phyloP scores from a whole-genome alignment of 1,284 basidiomycete species.

The Heterobasidion occidentale region DNA sequence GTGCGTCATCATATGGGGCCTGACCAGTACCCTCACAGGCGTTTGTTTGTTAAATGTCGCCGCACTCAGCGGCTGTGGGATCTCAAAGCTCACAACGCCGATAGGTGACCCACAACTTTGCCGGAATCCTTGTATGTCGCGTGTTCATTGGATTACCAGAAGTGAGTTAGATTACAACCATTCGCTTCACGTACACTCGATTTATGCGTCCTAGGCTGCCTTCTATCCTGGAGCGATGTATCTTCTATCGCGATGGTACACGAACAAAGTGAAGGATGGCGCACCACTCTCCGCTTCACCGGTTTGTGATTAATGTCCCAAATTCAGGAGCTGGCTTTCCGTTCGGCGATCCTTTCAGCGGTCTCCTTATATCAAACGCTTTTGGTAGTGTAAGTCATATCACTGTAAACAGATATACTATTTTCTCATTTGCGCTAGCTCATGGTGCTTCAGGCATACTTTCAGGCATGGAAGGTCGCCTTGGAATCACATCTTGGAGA shows the following conservation, averaged over 20 bases:
- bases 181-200: not conserved
- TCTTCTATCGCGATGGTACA: constrained; percentile 59
- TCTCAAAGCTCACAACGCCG: not conserved
- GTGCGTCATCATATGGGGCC: constrained; percentile 57
- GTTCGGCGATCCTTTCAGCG: constrained; percentile 63
- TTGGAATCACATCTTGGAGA: constrained; percentile 66
- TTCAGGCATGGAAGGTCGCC: constrained; percentile 56
- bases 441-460: constrained; percentile 66
- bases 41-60: constrained; percentile 19
- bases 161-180: constrained; percentile 16
- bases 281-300: not conserved
- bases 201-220: constrained; percentile 31
- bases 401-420: not conserved
- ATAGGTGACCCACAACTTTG: constrained; percentile 21
- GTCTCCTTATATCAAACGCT: constrained; percentile 70
- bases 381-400: constrained; percentile 53
- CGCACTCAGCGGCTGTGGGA: not conserved
- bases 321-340: constrained; percentile 53
- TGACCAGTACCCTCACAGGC: constrained; percentile 54
- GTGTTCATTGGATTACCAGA: constrained; percentile 60
- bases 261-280: constrained; percentile 36
- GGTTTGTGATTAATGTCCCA: not conserved
- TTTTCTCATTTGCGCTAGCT: constrained; percentile 27
- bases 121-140: constrained; percentile 50
- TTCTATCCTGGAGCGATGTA: constrained; percentile 61